Evolutionary conservation across 768 basidiomycete species (phyloP).

Genomic region (Amanita inopinata): DNA sequence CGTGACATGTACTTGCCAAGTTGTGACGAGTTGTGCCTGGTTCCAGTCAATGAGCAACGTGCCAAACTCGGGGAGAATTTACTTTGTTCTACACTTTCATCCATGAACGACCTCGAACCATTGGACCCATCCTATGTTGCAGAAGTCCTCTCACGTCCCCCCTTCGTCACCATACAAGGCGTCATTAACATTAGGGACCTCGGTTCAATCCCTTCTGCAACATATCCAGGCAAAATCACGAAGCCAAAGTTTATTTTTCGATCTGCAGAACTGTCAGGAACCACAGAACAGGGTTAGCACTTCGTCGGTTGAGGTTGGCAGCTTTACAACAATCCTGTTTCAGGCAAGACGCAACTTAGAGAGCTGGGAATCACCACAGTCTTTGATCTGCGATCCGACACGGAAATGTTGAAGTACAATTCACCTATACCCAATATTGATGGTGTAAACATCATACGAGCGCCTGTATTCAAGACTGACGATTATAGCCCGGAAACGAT

Average conservation of each 20-base stretch:
- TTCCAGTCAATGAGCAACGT: too few species aligned
- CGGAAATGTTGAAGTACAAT: slow-evolving; percentile 68
- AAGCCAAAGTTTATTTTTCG: slow-evolving; percentile 53
- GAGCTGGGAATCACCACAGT: slow-evolving; percentile 56
- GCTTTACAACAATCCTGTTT: not conserved
- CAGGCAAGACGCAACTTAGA: slow-evolving; percentile 50
- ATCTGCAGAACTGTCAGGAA: slow-evolving; percentile 61
- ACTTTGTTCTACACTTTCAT: slow-evolving; percentile 12
- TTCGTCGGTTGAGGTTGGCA: not conserved
- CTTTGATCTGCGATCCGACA: slow-evolving; percentile 74
- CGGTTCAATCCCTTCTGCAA: slow-evolving; percentile 46
- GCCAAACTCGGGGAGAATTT: too few species aligned
- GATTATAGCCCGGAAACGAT: slow-evolving; percentile 81
- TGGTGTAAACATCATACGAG: slow-evolving; percentile 48
- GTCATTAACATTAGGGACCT: slow-evolving; percentile 72
- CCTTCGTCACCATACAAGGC: slow-evolving; percentile 63
- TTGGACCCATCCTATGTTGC: slow-evolving; percentile 59
- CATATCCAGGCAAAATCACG: slow-evolving; percentile 38
- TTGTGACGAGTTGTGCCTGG: too few species aligned
- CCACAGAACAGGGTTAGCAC: slow-evolving; percentile 57
- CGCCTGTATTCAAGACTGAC: slow-evolving; percentile 59
- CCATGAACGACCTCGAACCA: slow-evolving; percentile 46
- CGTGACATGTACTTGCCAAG: too few species aligned
- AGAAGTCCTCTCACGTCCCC: slow-evolving; percentile 54
- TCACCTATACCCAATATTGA: slow-evolving; percentile 54